These are phyloP conservation scores for Exserohilum rostratum DNA, from an alignment of 2,329 filamentous ascomycete species.

Conservation along the genomic window DNA sequence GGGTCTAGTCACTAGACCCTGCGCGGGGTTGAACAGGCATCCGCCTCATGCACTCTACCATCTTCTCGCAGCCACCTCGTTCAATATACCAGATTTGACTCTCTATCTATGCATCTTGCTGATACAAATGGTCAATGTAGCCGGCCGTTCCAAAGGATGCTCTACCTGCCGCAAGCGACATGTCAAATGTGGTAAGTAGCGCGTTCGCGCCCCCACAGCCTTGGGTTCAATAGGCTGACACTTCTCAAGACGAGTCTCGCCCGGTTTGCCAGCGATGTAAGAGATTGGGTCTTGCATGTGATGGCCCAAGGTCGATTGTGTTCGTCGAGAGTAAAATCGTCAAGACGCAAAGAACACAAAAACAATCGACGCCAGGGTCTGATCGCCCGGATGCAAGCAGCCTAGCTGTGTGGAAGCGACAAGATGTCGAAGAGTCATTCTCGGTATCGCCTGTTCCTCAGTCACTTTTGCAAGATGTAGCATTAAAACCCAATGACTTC, in stretches of 20 bases:
- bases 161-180: slow-evolving; percentile 37
- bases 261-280: slow-evolving; percentile 36
- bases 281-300: slow-evolving; percentile 30
- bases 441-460: neutral
- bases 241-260: slow-evolving; percentile 30
- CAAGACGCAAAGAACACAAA: slow-evolving; percentile 29
- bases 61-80: slow-evolving; percentile 4
- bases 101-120: neutral
- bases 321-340: slow-evolving; percentile 38
- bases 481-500: slow-evolving; percentile 18
- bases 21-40: neutral
- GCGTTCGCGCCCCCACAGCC: neutral
- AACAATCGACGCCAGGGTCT: neutral
- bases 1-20: slow-evolving; percentile 21
- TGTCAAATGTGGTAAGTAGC: slow-evolving; percentile 40
- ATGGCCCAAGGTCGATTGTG: slow-evolving; percentile 28
- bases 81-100: slow-evolving; percentile 1
- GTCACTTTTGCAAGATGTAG: neutral
- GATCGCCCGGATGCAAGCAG: too few relatives aligned
- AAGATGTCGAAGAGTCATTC: neutral
- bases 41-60: neutral
- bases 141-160: slow-evolving; percentile 41
- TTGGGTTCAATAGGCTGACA: slow-evolving; percentile 3
- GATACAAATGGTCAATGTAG: slow-evolving; percentile 40
- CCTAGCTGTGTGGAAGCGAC: neutral